Evolutionary conservation across 169 alveolate genomes (phyloP).

Genomic region (Eimeria necatrix): DNA sequence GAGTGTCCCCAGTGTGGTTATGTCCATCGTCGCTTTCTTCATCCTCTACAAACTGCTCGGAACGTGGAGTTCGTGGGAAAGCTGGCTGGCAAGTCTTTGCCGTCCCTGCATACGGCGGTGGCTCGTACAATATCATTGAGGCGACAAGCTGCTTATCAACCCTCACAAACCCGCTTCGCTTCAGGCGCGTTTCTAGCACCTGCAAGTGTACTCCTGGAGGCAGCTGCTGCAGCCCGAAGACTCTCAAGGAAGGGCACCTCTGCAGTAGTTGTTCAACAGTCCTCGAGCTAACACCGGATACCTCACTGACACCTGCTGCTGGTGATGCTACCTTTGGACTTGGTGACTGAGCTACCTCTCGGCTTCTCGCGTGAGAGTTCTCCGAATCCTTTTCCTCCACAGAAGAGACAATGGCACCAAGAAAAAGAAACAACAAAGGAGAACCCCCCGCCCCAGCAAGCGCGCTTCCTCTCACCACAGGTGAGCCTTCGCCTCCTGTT

Average conservation of each 20-base stretch:
- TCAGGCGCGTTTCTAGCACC: slow-evolving; percentile 13
- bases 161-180: neutral
- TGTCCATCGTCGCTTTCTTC: neutral
- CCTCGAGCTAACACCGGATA: neutral
- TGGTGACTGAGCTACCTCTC: neutral
- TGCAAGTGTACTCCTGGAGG: neutral
- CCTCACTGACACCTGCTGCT: neutral
- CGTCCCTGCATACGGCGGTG: neutral
- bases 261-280: neutral
- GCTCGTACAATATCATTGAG: neutral
- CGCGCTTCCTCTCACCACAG: too few relatives aligned
- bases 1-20: neutral
- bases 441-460: neutral
- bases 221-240: neutral
- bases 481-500: neutral
- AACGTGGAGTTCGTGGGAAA: neutral
- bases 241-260: neutral
- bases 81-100: neutral
- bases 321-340: neutral
- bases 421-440: neutral
- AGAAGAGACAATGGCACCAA: slow-evolving; percentile 8
- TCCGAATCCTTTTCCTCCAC: neutral
- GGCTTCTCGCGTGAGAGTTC: neutral
- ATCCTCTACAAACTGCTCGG: neutral
- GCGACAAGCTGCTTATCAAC: neutral